Evolutionary conservation across 129 eudicot genomes (phyloP), one percentile per base, ranked within the genome.

Genomic region (Saussurea involucrata): DNA sequence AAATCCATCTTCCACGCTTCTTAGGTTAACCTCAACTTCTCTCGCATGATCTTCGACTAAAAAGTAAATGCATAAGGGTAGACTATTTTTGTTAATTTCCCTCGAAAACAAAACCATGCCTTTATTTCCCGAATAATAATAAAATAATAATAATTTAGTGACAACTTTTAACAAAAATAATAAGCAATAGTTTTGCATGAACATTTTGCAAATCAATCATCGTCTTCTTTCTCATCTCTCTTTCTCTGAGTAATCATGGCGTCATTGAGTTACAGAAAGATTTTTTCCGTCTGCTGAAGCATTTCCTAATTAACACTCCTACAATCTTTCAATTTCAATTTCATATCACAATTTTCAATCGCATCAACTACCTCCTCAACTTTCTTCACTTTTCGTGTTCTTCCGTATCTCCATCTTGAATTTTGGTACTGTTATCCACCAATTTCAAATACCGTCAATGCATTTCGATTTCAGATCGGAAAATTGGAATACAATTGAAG

Each of bases 391-490:
- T 67, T 67, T 67, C 49, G 58, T 32, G 15, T 31, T 67, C 71
- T 66, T 66, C 71, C 33, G 33, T 24, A 29, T 66, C 49, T 6
- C 24, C 53, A 1, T 17, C 71, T 31, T 34, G 9, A 68, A 68
- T 68, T 68, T 68, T 10, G 29, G 21, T 40, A 34, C 24, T 20
- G 18, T 34, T 9, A 33, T 68, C 55, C n/a, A 34, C 55, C 72
- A 68, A 34, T 68, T 68, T 68, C 49, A 68, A n/a, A 33, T 21
- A 40, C 55, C 72, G 8, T 68, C 27, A 24, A 34, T 68, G 21
- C 72, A 32, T 68, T 68, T 33, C 72, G 72, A 24, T 68, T 68
- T 31, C 22, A 68, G 72, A 34, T 68, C 72, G 3, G 18, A 34
- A 9, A 18, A 28, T 17, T 1, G 49, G 24, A 21, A 58, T 32